Evolutionary conservation across 768 basidiomycete species (phyloP).

Genomic region (Baorangia bicolor): DNA sequence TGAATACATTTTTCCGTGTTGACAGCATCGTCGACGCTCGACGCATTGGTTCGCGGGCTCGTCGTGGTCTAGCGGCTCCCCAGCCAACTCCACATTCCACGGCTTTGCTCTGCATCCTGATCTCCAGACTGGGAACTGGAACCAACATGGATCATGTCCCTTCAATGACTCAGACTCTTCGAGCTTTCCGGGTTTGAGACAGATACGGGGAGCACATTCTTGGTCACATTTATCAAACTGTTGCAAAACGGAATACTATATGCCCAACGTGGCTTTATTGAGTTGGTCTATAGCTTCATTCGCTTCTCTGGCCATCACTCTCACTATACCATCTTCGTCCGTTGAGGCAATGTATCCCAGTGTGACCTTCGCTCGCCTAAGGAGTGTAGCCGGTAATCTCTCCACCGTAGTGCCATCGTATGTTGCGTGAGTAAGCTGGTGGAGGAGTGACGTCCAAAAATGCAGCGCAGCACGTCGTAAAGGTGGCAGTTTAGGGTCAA

Average conservation of each 20-base stretch:
- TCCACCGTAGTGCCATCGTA: slow-evolving; percentile 39
- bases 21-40: background rate
- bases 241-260: slow-evolving; percentile 2
- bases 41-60: slow-evolving; percentile 23
- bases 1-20: slow-evolving; percentile 4
- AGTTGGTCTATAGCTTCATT: slow-evolving; percentile 53
- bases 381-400: slow-evolving; percentile 29
- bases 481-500: slow-evolving; percentile 67
- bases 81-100: slow-evolving; percentile 22
- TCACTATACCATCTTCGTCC: slow-evolving; percentile 70
- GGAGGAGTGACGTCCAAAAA: slow-evolving; percentile 69
- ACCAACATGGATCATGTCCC: slow-evolving; percentile 65
- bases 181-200: slow-evolving; percentile 73
- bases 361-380: slow-evolving; percentile 56
- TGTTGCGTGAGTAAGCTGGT: slow-evolving; percentile 50
- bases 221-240: background rate
- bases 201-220: slow-evolving; percentile 78
- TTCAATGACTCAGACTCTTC: slow-evolving; percentile 78
- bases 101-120: slow-evolving; percentile 14
- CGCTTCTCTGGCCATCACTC: slow-evolving; percentile 76
- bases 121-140: slow-evolving; percentile 21
- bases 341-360: slow-evolving; percentile 67
- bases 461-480: slow-evolving; percentile 86
- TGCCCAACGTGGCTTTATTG: slow-evolving; percentile 42
- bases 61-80: slow-evolving; percentile 27